Evolutionary conservation across 169 alveolate species (phyloP).

Genomic region (Cryptosporidium ubiquitum): DNA sequence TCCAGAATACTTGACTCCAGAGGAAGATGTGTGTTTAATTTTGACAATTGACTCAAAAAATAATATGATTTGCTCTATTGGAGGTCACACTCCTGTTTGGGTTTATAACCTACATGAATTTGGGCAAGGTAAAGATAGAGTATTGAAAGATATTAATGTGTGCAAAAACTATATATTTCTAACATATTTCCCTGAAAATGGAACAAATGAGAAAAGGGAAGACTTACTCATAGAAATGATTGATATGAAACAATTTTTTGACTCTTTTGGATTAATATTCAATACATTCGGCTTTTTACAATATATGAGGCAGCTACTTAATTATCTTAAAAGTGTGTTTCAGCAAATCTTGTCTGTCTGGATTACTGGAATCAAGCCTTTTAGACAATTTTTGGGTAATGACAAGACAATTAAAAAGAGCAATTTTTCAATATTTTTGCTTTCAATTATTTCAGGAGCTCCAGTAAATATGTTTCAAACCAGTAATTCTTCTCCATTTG

Average conservation of each 20-base stretch:
- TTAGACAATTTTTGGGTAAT: constrained; percentile 32
- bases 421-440: background rate
- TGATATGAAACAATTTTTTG: constrained; percentile 11
- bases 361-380: constrained; percentile 40
- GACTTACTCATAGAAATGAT: constrained; percentile 11
- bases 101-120: background rate
- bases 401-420: constrained; percentile 3
- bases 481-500: background rate
- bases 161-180: background rate
- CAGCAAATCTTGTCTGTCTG: constrained; percentile 34
- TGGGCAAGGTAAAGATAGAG: background rate
- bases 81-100: constrained; percentile 74
- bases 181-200: background rate
- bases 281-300: constrained; percentile 40
- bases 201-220: background rate
- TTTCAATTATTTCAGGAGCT: constrained; percentile 22
- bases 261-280: constrained; percentile 1
- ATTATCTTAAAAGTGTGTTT: constrained; percentile 24
- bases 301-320: constrained; percentile 40
- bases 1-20: constrained; percentile 13
- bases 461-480: constrained; percentile 21
- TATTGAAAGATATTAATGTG: background rate
- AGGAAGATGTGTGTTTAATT: constrained; percentile 9
- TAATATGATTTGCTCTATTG: constrained; percentile 38
- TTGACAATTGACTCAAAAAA: constrained; percentile 21